Evolutionary conservation across 192 early-diverging fungal species (phyloP).

Genomic region (Backusella luteola): DNA sequence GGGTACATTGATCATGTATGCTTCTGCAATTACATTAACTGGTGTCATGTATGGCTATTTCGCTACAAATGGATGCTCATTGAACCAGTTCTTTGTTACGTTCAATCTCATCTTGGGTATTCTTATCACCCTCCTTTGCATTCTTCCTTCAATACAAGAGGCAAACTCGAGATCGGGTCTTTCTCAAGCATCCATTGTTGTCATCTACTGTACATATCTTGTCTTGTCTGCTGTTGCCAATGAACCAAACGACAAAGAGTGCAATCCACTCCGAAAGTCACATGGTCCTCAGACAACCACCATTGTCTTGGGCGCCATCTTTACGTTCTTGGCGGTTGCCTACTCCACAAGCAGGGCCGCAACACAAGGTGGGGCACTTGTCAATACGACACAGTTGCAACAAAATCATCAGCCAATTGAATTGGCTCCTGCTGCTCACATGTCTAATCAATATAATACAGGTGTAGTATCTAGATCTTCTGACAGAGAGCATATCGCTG

Average conservation of each 20-base stretch:
- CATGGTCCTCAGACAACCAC: slow-evolving; percentile 78
- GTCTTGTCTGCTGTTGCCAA: slow-evolving; percentile 82
- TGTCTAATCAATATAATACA: slow-evolving; percentile 5
- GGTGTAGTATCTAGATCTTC: background rate
- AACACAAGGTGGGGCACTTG: slow-evolving; percentile 74
- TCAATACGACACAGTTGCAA: slow-evolving; percentile 29
- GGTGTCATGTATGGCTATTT: slow-evolving; percentile 85
- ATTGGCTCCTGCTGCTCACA: slow-evolving; percentile 46
- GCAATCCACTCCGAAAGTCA: slow-evolving; percentile 80
- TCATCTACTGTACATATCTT: slow-evolving; percentile 91
- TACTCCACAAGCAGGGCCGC: slow-evolving; percentile 92
- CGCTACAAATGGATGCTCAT: slow-evolving; percentile 66
- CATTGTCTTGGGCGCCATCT: slow-evolving; percentile 83
- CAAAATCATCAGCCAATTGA: slow-evolving; percentile 47
- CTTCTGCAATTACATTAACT: slow-evolving; percentile 69
- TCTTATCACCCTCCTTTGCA: slow-evolving; percentile 58
- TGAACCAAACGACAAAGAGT: slow-evolving; percentile 61
- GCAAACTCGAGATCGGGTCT: slow-evolving; percentile 87
- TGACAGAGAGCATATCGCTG: slow-evolving; percentile 33
- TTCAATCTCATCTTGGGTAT: slow-evolving; percentile 82
- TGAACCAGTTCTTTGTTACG: slow-evolving; percentile 93
- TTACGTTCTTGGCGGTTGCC: slow-evolving; percentile 90
- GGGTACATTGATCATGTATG: slow-evolving; percentile 67
- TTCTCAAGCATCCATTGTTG: slow-evolving; percentile 93
- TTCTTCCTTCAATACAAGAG: slow-evolving; percentile 83